phyloP scores from a whole-genome alignment of 2,329 filamentous ascomycete species.

The Fusarium succisae region DNA sequence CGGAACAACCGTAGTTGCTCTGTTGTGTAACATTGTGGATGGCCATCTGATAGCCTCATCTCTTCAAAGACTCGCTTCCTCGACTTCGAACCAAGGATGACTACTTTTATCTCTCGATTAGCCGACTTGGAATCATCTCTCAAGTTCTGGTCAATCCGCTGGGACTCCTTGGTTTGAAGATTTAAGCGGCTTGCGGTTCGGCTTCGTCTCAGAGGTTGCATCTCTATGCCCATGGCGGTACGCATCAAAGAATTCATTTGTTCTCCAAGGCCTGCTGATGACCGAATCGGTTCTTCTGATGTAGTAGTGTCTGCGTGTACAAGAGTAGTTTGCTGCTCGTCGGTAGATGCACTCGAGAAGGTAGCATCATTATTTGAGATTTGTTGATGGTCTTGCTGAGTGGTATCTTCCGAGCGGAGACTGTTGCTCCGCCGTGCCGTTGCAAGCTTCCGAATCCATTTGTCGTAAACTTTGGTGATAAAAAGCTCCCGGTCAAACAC shows the following conservation, averaged over 20 bases:
- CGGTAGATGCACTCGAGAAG: no score
- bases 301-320: rapidly evolving
- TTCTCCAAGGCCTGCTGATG: rapidly evolving
- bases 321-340: rapidly evolving
- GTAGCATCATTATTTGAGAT: no score
- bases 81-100: background rate
- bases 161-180: background rate
- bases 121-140: rapidly evolving
- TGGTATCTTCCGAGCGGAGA: background rate
- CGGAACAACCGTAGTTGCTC: background rate
- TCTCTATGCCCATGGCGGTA: background rate
- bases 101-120: rapidly evolving
- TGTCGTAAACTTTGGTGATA: background rate
- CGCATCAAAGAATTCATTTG: no score
- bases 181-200: no score
- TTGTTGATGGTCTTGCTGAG: background rate
- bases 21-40: background rate
- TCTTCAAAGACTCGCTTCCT: background rate
- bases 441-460: background rate
- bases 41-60: background rate
- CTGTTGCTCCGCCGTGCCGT: background rate
- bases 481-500: background rate
- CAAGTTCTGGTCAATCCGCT: background rate
- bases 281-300: rapidly evolving
- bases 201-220: background rate